A percentile compares a stretch with the other conserved stretches of the same genome.
These are phyloP conservation scores for Hanseniaspora vineae DNA, from an alignment of 805 yeast species.

Conservation along the genomic window DNA sequence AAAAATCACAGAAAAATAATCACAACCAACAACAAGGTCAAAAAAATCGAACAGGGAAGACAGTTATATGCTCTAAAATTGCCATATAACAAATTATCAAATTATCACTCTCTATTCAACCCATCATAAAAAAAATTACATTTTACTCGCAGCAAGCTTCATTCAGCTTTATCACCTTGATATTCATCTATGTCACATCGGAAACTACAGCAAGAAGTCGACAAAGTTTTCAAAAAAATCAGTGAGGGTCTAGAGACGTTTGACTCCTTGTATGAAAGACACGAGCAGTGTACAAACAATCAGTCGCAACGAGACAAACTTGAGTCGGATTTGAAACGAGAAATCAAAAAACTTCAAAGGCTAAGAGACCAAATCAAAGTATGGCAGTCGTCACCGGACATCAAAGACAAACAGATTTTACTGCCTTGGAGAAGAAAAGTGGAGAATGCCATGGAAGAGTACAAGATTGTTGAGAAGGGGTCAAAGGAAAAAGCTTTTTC, in stretches of 20 bases:
- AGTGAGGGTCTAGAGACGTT: slow-evolving; percentile 81
- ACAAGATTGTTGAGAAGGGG: slow-evolving; percentile 87
- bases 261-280: slow-evolving; percentile 77
- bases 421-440: slow-evolving; percentile 65
- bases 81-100: no score
- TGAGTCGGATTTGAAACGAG: slow-evolving; percentile 86
- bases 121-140: no score
- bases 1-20: no score
- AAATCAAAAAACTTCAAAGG: slow-evolving; percentile 87
- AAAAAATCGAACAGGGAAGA: no score
- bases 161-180: no score
- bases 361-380: slow-evolving; percentile 89
- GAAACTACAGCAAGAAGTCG: slow-evolving; percentile 59
- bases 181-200: slow-evolving; percentile 29
- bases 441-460: slow-evolving; percentile 82
- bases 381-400: slow-evolving; percentile 86
- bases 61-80: no score
- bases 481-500: slow-evolving; percentile 90
- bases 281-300: slow-evolving; percentile 58
- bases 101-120: no score
- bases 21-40: no score
- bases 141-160: no score
- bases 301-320: slow-evolving; percentile 88
- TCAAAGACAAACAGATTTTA: slow-evolving; percentile 76
- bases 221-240: slow-evolving; percentile 76